Conservation (phyloP, 169 alveolate species). For the Theileria orientalis region DNA sequence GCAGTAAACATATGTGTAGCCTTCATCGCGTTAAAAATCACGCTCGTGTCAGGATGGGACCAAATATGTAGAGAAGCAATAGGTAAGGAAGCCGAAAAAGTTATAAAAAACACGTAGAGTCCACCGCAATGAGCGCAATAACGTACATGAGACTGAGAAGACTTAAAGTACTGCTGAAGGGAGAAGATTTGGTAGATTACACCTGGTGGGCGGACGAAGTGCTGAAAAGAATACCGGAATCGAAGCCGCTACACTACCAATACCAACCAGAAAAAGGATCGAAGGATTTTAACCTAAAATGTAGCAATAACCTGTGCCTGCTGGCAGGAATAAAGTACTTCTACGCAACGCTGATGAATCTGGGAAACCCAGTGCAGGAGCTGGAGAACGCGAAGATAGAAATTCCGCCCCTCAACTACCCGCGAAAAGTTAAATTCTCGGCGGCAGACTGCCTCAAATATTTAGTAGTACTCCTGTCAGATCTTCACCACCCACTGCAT, state of each 20-base stretch:
- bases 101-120: slow-evolving; percentile 31
- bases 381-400: neutral
- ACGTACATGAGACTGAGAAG: slow-evolving; percentile 69
- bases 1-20: slow-evolving; percentile 1
- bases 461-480: slow-evolving; percentile 76
- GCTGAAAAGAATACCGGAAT: slow-evolving; percentile 51
- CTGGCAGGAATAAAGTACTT: slow-evolving; percentile 66
- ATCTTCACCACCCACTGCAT: slow-evolving; percentile 81
- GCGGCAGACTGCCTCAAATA: slow-evolving; percentile 79
- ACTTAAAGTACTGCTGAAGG: slow-evolving; percentile 64
- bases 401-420: slow-evolving; percentile 60
- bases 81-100: slow-evolving; percentile 17
- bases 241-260: slow-evolving; percentile 51
- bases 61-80: slow-evolving; percentile 65
- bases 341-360: slow-evolving; percentile 55
- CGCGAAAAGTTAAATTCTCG: slow-evolving; percentile 73
- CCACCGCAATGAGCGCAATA: slow-evolving; percentile 77
- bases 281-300: slow-evolving; percentile 32
- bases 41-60: slow-evolving; percentile 48
- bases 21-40: slow-evolving; percentile 4
- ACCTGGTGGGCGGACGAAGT: slow-evolving; percentile 76
- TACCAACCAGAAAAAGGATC: slow-evolving; percentile 52
- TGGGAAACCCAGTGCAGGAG: slow-evolving; percentile 11
- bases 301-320: slow-evolving; percentile 70
- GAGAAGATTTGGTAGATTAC: slow-evolving; percentile 74